These are phyloP conservation scores for Gracilaria vermiculophylla DNA, from an alignment of 23 red algal genomes.

Conservation along the genomic window DNA sequence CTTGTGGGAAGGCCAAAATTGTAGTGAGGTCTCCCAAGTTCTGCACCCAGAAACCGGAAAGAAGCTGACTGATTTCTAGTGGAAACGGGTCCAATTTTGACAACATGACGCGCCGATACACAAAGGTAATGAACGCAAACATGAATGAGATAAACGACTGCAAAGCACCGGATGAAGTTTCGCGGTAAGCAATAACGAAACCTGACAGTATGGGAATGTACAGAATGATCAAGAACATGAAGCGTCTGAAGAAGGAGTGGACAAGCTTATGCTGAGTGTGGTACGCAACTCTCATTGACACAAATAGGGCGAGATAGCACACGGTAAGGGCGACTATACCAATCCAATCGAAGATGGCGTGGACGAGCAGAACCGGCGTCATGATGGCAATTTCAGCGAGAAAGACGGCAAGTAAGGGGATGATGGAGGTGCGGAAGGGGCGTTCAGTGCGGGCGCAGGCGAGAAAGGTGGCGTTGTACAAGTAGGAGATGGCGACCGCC, in stretches of 20 bases:
- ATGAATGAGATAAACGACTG: slow-evolving; percentile 49
- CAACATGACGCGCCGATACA: slow-evolving; percentile 76
- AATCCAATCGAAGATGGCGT: slow-evolving; percentile 47
- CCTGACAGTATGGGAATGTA: slow-evolving; percentile 55
- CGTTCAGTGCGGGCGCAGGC: slow-evolving; percentile 20
- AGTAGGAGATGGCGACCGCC: slow-evolving; percentile 53
- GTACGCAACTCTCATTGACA: slow-evolving; percentile 24
- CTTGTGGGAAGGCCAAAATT: slow-evolving; percentile 66
- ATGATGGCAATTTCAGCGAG: slow-evolving; percentile 51
- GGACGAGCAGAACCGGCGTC: slow-evolving; percentile 31
- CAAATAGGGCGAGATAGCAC: slow-evolving; percentile 49
- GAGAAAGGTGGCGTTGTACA: slow-evolving; percentile 69
- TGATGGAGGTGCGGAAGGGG: slow-evolving; percentile 52
- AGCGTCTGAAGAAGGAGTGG: slow-evolving; percentile 58
- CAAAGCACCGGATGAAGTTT: background rate
- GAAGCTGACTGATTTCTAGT: slow-evolving; percentile 68
- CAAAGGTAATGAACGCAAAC: slow-evolving; percentile 64
- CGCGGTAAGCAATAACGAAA: slow-evolving; percentile 65
- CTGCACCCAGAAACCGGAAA: slow-evolving; percentile 72
- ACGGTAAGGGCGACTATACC: slow-evolving; percentile 57
- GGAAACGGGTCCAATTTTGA: slow-evolving; percentile 66
- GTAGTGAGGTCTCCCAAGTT: slow-evolving; percentile 50
- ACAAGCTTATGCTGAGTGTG: slow-evolving; percentile 1
- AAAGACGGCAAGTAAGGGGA: slow-evolving; percentile 51
- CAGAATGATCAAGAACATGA: slow-evolving; percentile 63